phyloP scores from a whole-genome alignment of 1,284 basidiomycete genomes.

The Boletus semigastroideus region DNA sequence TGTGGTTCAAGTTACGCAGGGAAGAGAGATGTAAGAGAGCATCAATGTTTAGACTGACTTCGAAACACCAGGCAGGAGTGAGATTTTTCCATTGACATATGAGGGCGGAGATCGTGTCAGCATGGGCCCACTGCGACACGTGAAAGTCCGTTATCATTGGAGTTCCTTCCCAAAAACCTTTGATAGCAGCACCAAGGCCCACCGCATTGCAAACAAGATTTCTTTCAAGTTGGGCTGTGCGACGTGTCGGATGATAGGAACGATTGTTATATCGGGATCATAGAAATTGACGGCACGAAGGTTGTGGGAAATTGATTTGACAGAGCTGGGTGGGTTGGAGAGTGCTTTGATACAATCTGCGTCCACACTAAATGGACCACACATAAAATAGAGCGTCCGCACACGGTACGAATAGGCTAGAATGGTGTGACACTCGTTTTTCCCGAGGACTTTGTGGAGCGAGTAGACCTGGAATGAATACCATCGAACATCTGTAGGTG shows the following conservation, averaged over 20 bases:
- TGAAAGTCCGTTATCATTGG: slow-evolving; percentile 1
- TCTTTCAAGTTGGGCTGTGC: background rate
- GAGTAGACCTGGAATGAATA: too few relatives aligned
- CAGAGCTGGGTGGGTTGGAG: background rate
- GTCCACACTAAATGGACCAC: background rate
- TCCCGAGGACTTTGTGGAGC: background rate
- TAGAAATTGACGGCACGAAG: background rate
- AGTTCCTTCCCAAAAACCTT: background rate
- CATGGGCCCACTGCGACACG: background rate
- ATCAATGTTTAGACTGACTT: background rate
- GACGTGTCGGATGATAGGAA: slow-evolving; percentile 6
- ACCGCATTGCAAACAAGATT: background rate
- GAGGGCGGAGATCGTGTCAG: slow-evolving; percentile 4
- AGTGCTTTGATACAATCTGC: background rate
- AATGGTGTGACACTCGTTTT: background rate
- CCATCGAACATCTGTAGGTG: too few relatives aligned
- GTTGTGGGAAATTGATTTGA: too few relatives aligned
- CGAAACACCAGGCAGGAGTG: background rate
- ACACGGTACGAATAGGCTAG: background rate
- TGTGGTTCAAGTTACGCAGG: background rate
- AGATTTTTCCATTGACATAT: slow-evolving; percentile 13
- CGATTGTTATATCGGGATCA: background rate
- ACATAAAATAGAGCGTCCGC: background rate
- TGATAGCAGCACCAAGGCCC: background rate
- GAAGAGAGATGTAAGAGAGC: slow-evolving; percentile 11